Base-by-base conservation (phyloP, 1,284 basidiomycete genomes). In the Meripilus lineatus region DNA sequence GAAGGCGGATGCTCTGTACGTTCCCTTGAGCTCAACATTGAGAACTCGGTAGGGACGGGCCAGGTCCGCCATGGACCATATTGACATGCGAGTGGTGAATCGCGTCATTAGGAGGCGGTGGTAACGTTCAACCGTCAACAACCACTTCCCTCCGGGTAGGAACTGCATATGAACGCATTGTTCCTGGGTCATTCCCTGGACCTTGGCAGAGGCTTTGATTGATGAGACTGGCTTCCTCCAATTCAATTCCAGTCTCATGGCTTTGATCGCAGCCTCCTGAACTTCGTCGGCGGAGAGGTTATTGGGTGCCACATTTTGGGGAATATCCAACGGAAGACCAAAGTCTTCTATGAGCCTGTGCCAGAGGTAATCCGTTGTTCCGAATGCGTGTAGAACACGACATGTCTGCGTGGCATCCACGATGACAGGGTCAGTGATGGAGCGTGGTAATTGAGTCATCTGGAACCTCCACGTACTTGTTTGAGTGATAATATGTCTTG, bases 191-290 rank as follows among this genome's bases (percentile, higher is more conserved):
- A 62, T 61, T 33, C 63, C 56, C 3, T 60, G 51, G 40, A 77
- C 62, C 24, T 62, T 59, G 15, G 56, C 61, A 22, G 70, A 58
- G 30, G 59, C 52, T 39, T 57, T 62, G 39, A 75, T 62, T 20
- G 50, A 54, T 2, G 71, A 60, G 10, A 52, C 53, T 11, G 58
- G 56, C 37, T 61, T 58, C 37, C 61, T 58, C 79, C 78, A 81
- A 49, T 74, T 79, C 32, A 54, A 61, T 36, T 81, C 74, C 18
- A 81, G 62, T 22, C 64, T 69, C 44, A 79, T 56, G 5, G 76
- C 72, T 34, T 61, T 61, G 14, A 72, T 61, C 4, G 59, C 62
- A 28, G 63, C 60, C 11, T 52, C 53, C 42, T 69, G 66, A 17
- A 74, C 53, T 33, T 66, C 51, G 22, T 55, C 48, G 11, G 62